phyloP scores from a whole-genome alignment of 2,329 filamentous ascomycete genomes.

The Ophiostoma ulmi region DNA sequence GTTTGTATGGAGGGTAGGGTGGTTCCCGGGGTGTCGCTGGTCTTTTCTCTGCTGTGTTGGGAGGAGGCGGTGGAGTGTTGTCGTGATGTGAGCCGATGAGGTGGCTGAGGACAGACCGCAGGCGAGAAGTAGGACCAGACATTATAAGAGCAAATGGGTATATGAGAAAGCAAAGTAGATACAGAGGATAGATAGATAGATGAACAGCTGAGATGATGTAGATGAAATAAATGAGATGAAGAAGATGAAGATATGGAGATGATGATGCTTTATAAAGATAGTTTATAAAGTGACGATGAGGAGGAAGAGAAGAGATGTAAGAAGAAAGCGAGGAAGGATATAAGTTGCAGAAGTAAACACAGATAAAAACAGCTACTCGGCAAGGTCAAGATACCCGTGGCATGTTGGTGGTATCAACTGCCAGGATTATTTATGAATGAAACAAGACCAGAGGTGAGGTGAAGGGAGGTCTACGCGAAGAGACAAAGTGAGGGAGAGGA shows the following conservation, averaged over 20 bases:
- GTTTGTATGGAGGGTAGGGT: constrained; percentile 48
- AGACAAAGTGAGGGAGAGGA: not conserved
- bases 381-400: not conserved
- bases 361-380: not conserved
- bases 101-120: constrained; percentile 53
- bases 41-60: constrained; percentile 25
- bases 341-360: not conserved
- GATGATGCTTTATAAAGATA: not conserved
- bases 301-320: not conserved
- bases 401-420: not conserved
- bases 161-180: not conserved
- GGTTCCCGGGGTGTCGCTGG: constrained; percentile 29
- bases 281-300: not conserved
- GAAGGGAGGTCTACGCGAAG: not conserved
- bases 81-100: constrained; percentile 35
- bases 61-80: constrained; percentile 21
- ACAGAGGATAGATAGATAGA: not conserved
- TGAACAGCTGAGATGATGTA: not conserved
- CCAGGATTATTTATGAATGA: not conserved
- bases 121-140: constrained; percentile 59
- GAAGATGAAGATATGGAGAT: not conserved
- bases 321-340: not conserved
- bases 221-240: not conserved
- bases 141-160: constrained; percentile 38
- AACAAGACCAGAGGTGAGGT: not conserved